Evolutionary conservation across 2,329 filamentous ascomycete species (phyloP).

Genomic region (Thelonectria olida): DNA sequence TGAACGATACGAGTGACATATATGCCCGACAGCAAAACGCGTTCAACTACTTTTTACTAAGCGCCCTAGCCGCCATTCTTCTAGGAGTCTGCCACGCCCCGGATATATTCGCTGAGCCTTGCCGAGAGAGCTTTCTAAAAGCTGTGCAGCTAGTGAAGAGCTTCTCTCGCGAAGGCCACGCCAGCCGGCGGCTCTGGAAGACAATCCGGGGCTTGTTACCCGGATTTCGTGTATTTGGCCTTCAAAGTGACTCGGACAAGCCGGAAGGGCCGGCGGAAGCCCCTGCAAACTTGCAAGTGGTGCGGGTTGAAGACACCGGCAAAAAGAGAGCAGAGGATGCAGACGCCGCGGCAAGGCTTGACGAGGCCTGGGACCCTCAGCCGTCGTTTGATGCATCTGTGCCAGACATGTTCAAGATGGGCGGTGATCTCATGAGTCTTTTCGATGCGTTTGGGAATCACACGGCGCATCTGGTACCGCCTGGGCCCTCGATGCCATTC

Average conservation of each 20-base stretch:
- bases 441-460: constrained; percentile 48
- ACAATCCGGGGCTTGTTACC: constrained; percentile 47
- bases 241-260: constrained; percentile 28
- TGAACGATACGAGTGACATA: constrained; percentile 40
- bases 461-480: background rate
- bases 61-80: constrained; percentile 41
- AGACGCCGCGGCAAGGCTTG: background rate
- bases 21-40: constrained; percentile 40
- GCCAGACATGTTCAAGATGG: constrained; percentile 46
- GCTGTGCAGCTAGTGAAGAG: constrained; percentile 45
- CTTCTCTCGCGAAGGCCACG: constrained; percentile 44
- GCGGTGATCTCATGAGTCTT: constrained; percentile 45
- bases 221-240: constrained; percentile 39
- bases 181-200: constrained; percentile 47
- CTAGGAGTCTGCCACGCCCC: constrained; percentile 55
- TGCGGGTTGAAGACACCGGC: background rate
- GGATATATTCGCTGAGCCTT: constrained; percentile 49
- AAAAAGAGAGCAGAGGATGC: background rate
- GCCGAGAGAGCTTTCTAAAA: constrained; percentile 44
- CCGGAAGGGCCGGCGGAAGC: background rate
- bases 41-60: constrained; percentile 42
- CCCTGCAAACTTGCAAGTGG: background rate
- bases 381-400: constrained; percentile 20
- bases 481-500: constrained; percentile 23
- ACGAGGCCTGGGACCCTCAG: constrained; percentile 6